phyloP scores from a whole-genome alignment of 306 rosid species.

The Dryas alaskensis region DNA sequence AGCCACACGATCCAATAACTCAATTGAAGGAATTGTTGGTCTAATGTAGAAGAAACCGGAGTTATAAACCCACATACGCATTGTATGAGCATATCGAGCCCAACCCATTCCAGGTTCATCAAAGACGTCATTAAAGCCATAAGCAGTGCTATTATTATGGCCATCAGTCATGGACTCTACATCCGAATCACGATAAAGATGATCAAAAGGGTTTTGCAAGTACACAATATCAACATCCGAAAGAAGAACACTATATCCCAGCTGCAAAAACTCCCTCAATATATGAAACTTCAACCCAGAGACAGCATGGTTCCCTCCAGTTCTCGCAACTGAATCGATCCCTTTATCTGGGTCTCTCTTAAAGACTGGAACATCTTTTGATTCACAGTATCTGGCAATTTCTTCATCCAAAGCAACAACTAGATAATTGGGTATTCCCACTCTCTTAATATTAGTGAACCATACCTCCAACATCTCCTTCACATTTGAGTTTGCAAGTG shows the following conservation, averaged over 20 bases:
- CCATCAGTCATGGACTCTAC: slow-evolving; percentile 97
- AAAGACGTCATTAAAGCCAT: slow-evolving; percentile 72
- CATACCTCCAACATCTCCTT: slow-evolving; percentile 80
- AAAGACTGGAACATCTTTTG: slow-evolving; percentile 72
- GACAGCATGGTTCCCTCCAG: slow-evolving; percentile 80
- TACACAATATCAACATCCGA: slow-evolving; percentile 94
- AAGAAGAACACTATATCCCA: slow-evolving; percentile 84
- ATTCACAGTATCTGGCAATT: slow-evolving; percentile 48
- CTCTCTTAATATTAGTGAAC: slow-evolving; percentile 73
- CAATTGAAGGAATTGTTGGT: slow-evolving; percentile 85
- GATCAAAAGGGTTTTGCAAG: slow-evolving; percentile 77
- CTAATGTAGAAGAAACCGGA: slow-evolving; percentile 92
- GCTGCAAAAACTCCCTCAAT: slow-evolving; percentile 85
- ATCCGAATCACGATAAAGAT: slow-evolving; percentile 75
- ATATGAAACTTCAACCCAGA: slow-evolving; percentile 75
- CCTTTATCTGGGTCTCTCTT: slow-evolving; percentile 66
- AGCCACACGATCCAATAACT: slow-evolving; percentile 88
- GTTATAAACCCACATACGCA: slow-evolving; percentile 94
- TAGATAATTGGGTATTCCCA: slow-evolving; percentile 71
- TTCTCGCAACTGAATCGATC: slow-evolving; percentile 54
- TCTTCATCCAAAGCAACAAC: slow-evolving; percentile 80
- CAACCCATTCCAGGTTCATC: slow-evolving; percentile 88
- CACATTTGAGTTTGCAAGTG: slow-evolving; percentile 83
- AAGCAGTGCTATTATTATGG: slow-evolving; percentile 73
- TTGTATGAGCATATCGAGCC: slow-evolving; percentile 87